Conservation (phyloP, 768 basidiomycete genomes). For the Pleurotus ostreatus region DNA sequence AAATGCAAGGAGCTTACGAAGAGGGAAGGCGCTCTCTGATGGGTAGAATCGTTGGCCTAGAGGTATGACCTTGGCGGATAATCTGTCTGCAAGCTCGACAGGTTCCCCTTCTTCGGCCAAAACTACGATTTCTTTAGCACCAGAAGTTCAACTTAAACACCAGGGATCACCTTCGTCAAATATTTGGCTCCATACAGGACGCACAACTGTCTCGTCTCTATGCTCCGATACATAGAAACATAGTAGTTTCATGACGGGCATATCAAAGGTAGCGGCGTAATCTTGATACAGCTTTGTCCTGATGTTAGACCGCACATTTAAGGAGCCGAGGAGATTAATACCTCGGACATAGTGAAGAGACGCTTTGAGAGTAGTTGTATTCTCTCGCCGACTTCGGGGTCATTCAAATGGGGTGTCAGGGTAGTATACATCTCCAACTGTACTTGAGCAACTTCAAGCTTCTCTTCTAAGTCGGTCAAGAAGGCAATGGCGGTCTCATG, state of each 20-base stretch:
- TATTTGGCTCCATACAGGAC: constrained; percentile 86
- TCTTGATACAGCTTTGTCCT: constrained; percentile 71
- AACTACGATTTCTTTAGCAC: constrained; percentile 5
- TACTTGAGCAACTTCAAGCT: constrained; percentile 94
- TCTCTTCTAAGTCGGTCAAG: constrained; percentile 92
- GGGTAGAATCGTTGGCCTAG: constrained; percentile 87
- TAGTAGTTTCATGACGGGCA: constrained; percentile 79
- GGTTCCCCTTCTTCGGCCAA: constrained; percentile 55
- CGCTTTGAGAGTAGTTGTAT: constrained; percentile 54
- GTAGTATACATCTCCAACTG: constrained; percentile 87
- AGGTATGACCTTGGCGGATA: constrained; percentile 61
- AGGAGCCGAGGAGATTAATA: constrained; percentile 27
- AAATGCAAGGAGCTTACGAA: constrained; percentile 51
- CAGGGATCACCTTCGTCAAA: constrained; percentile 65
- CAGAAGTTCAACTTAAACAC: constrained; percentile 1
- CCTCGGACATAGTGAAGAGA: constrained; percentile 83
- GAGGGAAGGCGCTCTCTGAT: constrained; percentile 85
- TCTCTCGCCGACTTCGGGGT: constrained; percentile 60
- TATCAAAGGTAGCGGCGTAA: constrained; percentile 83
- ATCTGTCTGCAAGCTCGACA: constrained; percentile 57
- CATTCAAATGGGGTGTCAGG: constrained; percentile 55
- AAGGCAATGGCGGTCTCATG: constrained; percentile 94
- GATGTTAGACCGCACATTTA: constrained; percentile 4
- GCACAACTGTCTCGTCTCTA: constrained; percentile 75
- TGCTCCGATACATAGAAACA: constrained; percentile 94